These are phyloP conservation scores for Penicillium olsonii DNA, from an alignment of 2,329 filamentous ascomycete genomes.

Conservation along the genomic window DNA sequence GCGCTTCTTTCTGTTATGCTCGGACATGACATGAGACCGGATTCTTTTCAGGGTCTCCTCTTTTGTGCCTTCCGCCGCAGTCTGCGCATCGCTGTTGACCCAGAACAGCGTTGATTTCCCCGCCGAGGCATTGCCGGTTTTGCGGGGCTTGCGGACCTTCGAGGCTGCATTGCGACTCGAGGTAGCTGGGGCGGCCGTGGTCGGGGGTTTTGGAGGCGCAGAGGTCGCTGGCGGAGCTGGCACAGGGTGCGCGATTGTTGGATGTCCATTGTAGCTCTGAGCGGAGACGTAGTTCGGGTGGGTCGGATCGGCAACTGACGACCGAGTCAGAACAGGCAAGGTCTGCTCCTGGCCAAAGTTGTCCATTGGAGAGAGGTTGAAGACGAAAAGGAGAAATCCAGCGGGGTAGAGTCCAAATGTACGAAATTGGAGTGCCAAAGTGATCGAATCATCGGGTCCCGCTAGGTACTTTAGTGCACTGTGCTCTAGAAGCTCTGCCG, in stretches of 20 bases:
- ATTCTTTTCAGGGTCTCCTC: slow-evolving; percentile 45
- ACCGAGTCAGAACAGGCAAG: slow-evolving; percentile 31
- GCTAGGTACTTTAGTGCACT: slow-evolving; percentile 20
- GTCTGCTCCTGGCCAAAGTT: slow-evolving; percentile 31
- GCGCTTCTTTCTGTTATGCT: slow-evolving; percentile 45
- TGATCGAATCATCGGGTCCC: slow-evolving; percentile 20
- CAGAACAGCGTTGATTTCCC: slow-evolving; percentile 42
- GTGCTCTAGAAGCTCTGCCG: slow-evolving; percentile 5
- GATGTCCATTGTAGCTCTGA: slow-evolving; percentile 6
- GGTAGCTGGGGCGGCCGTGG: not conserved
- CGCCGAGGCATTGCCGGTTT: slow-evolving; percentile 28
- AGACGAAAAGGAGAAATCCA: slow-evolving; percentile 6
- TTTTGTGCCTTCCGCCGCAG: slow-evolving; percentile 37
- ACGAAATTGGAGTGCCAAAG: slow-evolving; percentile 20
- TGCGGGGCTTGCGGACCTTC: slow-evolving; percentile 39
- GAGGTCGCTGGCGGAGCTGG: slow-evolving; percentile 6
- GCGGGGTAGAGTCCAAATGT: slow-evolving; percentile 15
- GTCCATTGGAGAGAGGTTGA: slow-evolving; percentile 30
- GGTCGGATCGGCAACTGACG: slow-evolving; percentile 20
- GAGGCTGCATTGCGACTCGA: slow-evolving; percentile 23
- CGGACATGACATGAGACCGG: slow-evolving; percentile 47
- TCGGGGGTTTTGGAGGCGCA: not conserved
- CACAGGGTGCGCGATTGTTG: not conserved
- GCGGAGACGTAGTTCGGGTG: slow-evolving; percentile 12
- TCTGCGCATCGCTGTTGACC: slow-evolving; percentile 42